Percentiles rank a stretch among this genome's conserved stretches.
Conservation (phyloP, 1,284 basidiomycete genomes). For the Austroboletus rostrupii region DNA sequence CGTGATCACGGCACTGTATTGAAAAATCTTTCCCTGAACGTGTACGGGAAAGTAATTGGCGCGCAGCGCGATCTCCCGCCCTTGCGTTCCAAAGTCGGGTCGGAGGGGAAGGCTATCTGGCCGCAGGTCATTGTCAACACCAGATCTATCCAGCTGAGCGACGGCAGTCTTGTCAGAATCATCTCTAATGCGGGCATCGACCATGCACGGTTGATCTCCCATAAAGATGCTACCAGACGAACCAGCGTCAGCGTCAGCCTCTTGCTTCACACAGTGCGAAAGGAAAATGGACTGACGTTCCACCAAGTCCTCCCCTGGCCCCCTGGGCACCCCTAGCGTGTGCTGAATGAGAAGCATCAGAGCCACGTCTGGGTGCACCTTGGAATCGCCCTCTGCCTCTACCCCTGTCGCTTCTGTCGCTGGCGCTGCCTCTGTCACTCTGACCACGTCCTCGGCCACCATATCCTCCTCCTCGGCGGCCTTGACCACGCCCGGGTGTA, state of each 20-base stretch:
- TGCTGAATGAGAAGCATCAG: background rate
- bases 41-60: conserved; percentile 49
- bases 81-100: conserved; percentile 42
- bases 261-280: background rate
- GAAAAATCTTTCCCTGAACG: conserved; percentile 28
- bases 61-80: conserved; percentile 39
- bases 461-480: background rate
- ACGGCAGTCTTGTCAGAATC: conserved; percentile 53
- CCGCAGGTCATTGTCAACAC: background rate
- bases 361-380: background rate
- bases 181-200: conserved; percentile 57
- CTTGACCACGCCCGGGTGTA: no score
- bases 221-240: conserved; percentile 46
- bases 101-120: conserved; percentile 24
- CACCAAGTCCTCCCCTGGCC: conserved; percentile 4
- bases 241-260: background rate
- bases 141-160: conserved; percentile 31
- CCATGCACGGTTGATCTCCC: conserved; percentile 39
- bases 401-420: background rate
- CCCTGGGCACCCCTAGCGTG: background rate
- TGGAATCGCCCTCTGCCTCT: background rate
- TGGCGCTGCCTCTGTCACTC: background rate
- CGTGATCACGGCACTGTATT: conserved; percentile 18
- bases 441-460: conserved; percentile 2
- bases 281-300: conserved; percentile 12